Conservation (phyloP, 306 rosid species). For the Sicyos edulis region DNA sequence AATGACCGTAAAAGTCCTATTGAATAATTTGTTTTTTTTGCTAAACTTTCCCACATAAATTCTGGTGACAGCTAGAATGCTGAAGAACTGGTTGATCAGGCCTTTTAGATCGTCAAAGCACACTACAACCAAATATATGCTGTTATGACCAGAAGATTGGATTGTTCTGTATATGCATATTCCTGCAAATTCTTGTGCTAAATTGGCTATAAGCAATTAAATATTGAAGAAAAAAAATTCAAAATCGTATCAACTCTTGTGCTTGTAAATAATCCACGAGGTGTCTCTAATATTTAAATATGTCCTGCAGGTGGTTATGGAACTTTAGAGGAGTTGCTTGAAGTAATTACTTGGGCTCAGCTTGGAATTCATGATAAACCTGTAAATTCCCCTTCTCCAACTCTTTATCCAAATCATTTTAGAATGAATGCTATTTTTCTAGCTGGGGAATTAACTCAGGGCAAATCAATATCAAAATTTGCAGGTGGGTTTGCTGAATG, state of each 20-base stretch:
- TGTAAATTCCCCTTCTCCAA: slow-evolving; percentile 29
- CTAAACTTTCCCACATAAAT: not conserved
- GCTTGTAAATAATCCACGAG: not conserved
- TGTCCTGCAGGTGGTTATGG: slow-evolving; percentile 66
- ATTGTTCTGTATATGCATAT: not conserved
- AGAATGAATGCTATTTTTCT: not conserved
- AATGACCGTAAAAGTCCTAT: too few species aligned
- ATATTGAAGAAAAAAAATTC: too few species aligned
- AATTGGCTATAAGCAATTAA: not conserved
- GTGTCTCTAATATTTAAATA: not conserved
- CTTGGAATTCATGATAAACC: slow-evolving; percentile 82
- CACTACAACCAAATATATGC: not conserved
- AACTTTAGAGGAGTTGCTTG: slow-evolving; percentile 73
- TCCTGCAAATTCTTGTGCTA: not conserved
- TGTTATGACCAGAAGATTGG: not conserved
- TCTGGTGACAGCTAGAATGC: not conserved
- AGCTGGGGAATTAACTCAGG: not conserved
- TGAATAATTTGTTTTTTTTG: not conserved
- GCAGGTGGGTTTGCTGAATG: slow-evolving; percentile 71
- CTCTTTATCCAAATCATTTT: not conserved
- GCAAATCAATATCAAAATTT: slow-evolving; percentile 4
- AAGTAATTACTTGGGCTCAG: slow-evolving; percentile 84
- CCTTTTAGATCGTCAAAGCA: not conserved
- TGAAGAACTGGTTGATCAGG: not conserved
- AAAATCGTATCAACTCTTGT: not conserved